phyloP scores from a whole-genome alignment of 306 rosid species.

The Lathyrus oleraceus region DNA sequence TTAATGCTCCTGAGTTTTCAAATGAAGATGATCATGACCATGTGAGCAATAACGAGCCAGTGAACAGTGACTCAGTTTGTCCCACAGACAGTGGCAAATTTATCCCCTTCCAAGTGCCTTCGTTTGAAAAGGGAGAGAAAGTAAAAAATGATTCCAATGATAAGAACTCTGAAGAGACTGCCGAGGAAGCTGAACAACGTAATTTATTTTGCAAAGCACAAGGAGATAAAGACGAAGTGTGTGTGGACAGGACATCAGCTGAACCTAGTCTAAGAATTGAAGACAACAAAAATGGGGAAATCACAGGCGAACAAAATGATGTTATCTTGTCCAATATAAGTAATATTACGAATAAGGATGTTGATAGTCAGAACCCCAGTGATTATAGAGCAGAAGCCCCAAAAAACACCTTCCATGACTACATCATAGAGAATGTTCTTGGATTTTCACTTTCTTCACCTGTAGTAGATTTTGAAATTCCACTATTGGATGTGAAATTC shows the following conservation, averaged over 20 bases:
- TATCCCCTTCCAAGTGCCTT: slow-evolving; percentile 35
- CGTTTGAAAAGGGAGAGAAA: slow-evolving; percentile 36
- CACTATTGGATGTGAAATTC: slow-evolving; percentile 79
- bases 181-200: slow-evolving; percentile 32
- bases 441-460: slow-evolving; percentile 56
- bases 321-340: slow-evolving; percentile 22
- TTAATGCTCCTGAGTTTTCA: slow-evolving; percentile 65
- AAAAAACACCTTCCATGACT: slow-evolving; percentile 36
- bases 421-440: slow-evolving; percentile 60
- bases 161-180: slow-evolving; percentile 35
- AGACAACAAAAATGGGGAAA: slow-evolving; percentile 40
- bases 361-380: slow-evolving; percentile 28
- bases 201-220: slow-evolving; percentile 15
- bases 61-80: slow-evolving; percentile 33
- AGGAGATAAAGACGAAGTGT: slow-evolving; percentile 33
- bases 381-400: slow-evolving; percentile 34
- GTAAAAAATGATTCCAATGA: slow-evolving; percentile 26
- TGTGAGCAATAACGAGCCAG: slow-evolving; percentile 30
- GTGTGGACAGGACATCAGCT: slow-evolving; percentile 12
- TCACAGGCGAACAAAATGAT: slow-evolving; percentile 20
- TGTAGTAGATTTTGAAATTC: slow-evolving; percentile 57
- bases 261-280: slow-evolving; percentile 33
- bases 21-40: slow-evolving; percentile 53
- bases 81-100: slow-evolving; percentile 31
- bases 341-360: slow-evolving; percentile 27